These are phyloP conservation scores for Candida fluviatilis DNA, from an alignment of 805 yeast genomes.

Conservation along the genomic window DNA sequence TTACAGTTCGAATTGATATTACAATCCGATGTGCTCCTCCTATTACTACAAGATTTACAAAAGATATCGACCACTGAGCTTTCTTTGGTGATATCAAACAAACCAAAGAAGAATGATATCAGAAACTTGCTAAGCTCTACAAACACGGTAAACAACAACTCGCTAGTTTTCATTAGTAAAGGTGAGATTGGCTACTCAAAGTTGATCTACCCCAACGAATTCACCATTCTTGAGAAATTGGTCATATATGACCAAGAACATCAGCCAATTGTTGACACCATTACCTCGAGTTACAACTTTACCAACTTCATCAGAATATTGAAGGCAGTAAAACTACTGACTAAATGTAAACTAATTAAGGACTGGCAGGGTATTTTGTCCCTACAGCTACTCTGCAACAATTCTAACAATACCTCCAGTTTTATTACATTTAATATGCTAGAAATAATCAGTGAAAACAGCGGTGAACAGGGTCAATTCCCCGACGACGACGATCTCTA, in stretches of 20 bases:
- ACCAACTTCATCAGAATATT: constrained; percentile 28
- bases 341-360: constrained; percentile 36
- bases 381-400: constrained; percentile 36
- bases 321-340: constrained; percentile 33
- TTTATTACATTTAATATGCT: constrained; percentile 38
- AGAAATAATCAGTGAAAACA: constrained; percentile 17
- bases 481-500: constrained; percentile 4
- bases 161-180: constrained; percentile 55
- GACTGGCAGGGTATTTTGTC: constrained; percentile 34
- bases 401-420: constrained; percentile 16
- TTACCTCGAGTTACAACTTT: constrained; percentile 30
- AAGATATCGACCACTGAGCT: constrained; percentile 34
- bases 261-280: constrained; percentile 16
- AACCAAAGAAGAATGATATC: background rate
- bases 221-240: constrained; percentile 58
- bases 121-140: background rate
- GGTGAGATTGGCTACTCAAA: constrained; percentile 75
- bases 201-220: constrained; percentile 60
- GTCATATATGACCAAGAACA: constrained; percentile 26
- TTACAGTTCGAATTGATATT: constrained; percentile 34
- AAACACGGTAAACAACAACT: constrained; percentile 18
- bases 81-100: constrained; percentile 9
- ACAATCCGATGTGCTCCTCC: constrained; percentile 34
- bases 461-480: constrained; percentile 1
- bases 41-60: constrained; percentile 32